Base-by-base conservation (phyloP, 805 yeast species). In the Ogataea pilisensis region DNA sequence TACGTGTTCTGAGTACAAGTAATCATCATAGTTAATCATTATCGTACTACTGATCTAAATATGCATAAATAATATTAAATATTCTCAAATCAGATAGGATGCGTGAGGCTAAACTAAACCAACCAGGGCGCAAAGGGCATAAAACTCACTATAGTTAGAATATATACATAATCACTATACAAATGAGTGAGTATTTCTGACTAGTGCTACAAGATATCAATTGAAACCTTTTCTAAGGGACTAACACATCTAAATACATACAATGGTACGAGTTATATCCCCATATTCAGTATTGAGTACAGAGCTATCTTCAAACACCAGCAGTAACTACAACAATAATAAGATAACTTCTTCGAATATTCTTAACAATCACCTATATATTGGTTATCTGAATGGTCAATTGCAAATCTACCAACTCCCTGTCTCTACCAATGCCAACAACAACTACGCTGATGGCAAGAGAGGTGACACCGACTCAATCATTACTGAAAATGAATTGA, bases 401-500 rank as follows among this genome's bases (percentile, higher is more conserved):
- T 31, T 58, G 9, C 38, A 41, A 14, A 35, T 46, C 6, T 57
- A 53, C 32, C 58, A 55, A 33, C 16, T 54, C 4, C 48, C 53
- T 7, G 40, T 35, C 2, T 16, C 39, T 9, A 16, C 33, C 8
- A 13, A 20, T 16, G 37, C 24, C 14, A 27, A 27, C 28, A 22
- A 34, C n/a, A n/a, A n/a, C n/a, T n/a, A n/a, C n/a, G n/a, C n/a
- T n/a, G n/a, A n/a, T 8, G 37, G 26, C 7, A 34, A 16, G n/a
- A 26, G 2, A 27, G 30, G 13, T 18, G 22, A 12, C 14, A 19
- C 20, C 17, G 12, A 4, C 5, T 14, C 19, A 29, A 14, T 19
- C 17, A 11, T 24, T 8, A 8, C 26, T 18, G 33, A 31, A 9
- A 11, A 32, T 14, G 8, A 13, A 21, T 32, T 21, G 24, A 5